These are phyloP conservation scores for Sporothrix curviconia DNA, from an alignment of 2,329 filamentous ascomycete genomes.

Conservation along the genomic window DNA sequence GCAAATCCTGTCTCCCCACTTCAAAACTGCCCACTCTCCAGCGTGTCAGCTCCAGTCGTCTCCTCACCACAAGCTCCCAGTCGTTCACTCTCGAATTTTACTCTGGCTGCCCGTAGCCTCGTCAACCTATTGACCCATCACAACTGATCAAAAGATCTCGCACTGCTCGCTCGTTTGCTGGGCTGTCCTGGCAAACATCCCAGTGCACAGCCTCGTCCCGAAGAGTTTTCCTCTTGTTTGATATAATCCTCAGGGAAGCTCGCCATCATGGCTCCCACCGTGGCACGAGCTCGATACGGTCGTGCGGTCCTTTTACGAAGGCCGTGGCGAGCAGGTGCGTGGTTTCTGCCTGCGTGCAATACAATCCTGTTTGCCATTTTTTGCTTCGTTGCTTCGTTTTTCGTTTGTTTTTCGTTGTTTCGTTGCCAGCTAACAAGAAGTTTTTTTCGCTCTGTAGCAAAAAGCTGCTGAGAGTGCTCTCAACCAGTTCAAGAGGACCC, in stretches of 20 bases:
- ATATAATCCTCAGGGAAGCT: background rate
- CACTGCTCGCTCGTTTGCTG: slow-evolving; percentile 9
- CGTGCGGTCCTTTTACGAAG: slow-evolving; percentile 96
- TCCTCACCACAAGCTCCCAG: background rate
- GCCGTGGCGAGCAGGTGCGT: slow-evolving; percentile 83
- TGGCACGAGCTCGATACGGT: slow-evolving; percentile 94
- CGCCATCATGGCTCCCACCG: slow-evolving; percentile 58
- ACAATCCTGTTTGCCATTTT: too few species aligned
- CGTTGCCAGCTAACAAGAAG: slow-evolving; percentile 30
- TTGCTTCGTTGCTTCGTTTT: background rate
- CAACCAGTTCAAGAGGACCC: slow-evolving; percentile 99
- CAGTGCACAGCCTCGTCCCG: background rate
- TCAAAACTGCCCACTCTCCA: slow-evolving; percentile 6
- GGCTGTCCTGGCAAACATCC: slow-evolving; percentile 10
- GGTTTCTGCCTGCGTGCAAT: too few species aligned
- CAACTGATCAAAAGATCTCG: background rate
- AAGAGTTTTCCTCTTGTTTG: background rate
- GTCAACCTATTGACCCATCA: background rate
- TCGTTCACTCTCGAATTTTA: background rate
- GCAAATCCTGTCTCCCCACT: slow-evolving; percentile 12
- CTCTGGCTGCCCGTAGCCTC: background rate
- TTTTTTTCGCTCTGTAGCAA: slow-evolving; percentile 55
- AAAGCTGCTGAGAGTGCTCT: slow-evolving; percentile 88
- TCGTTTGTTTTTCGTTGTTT: slow-evolving; percentile 10
- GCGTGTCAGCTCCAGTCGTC: background rate